Base-by-base conservation (phyloP, 2,329 filamentous ascomycete species). In the Orbilia javanica region DNA sequence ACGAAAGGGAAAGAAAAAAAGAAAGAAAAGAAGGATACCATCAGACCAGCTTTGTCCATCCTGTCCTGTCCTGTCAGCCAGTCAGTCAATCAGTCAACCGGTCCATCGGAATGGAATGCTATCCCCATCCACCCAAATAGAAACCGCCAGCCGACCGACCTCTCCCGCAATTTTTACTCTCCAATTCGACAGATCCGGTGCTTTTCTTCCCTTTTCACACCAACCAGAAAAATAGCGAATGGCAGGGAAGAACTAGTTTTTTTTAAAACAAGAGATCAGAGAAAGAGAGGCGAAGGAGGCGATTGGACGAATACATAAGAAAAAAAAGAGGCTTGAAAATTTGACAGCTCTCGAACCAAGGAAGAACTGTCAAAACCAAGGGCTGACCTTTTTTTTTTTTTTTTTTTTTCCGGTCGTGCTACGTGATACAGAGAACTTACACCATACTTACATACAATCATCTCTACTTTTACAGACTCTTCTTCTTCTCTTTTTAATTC, bases 61-160 rank as follows among this genome's bases (percentile, higher is more conserved):
- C 39, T 18, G 31, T 10, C 31, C 13, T 18, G 13, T 6, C n/a
- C n/a, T n/a, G n/a, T n/a, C n/a, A n/a, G n/a, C n/a, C n/a, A n/a
- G n/a, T n/a, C n/a, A n/a, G 60, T 34, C 44, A 25, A 34, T 10
- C 39, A 4, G 31, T 13, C 44, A 11, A 22, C 39, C 29, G 29
- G 29, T 11, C 50, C 42, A 31, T 34, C 42, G 66, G 66, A 55
- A 62, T 76, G 72, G 72, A 76, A 76, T 76, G 65, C 64, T 63
- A 4, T 52, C 18, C 31, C 25, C 34, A 60, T 42, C 55, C 55
- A 15, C 55, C 55, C 34, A 42, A 39, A 60, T 60, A 60, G 53
- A 60, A 60, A 25, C 53, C 20, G 27, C 31, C 15, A 42, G 62
- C 22, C 55, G 34, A 60, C 55, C 55, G 34, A 60, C 46, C 46